These are phyloP conservation scores for Russula sp. DNA, from an alignment of 768 basidiomycete genomes.

Conservation along the genomic window DNA sequence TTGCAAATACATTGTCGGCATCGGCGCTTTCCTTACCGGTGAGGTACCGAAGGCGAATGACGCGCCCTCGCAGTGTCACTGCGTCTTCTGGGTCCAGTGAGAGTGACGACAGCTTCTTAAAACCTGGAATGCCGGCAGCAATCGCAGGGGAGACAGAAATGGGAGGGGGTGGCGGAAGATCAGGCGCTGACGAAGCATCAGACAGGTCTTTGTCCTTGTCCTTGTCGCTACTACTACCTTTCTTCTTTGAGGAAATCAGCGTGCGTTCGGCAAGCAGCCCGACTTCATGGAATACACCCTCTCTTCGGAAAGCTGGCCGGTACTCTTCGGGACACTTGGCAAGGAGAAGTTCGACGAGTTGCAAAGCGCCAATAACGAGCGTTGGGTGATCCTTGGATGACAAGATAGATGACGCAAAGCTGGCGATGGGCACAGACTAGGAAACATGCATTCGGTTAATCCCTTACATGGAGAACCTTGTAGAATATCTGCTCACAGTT, in stretches of 20 bases:
- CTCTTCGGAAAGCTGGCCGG: conserved; percentile 84
- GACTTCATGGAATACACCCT: conserved; percentile 96
- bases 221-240: conserved; percentile 46
- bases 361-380: conserved; percentile 83
- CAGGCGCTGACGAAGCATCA: conserved; percentile 42
- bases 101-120: conserved; percentile 66
- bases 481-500: conserved; percentile 50
- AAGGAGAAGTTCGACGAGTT: conserved; percentile 89
- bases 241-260: conserved; percentile 54
- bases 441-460: conserved; percentile 18
- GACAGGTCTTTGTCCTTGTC: conserved; percentile 44
- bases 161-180: conserved; percentile 38
- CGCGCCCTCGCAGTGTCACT: conserved; percentile 86
- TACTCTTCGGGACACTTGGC: conserved; percentile 82
- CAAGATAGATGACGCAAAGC: conserved; percentile 90
- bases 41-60: conserved; percentile 82
- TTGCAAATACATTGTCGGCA: conserved; percentile 60
- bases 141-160: conserved; percentile 44
- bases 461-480: conserved; percentile 1
- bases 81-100: conserved; percentile 84
- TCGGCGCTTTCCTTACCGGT: conserved; percentile 53
- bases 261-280: conserved; percentile 67
- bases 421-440: conserved; percentile 91
- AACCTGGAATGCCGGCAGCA: conserved; percentile 49
- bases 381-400: conserved; percentile 89